Percentiles rank a stretch among this genome's conserved stretches.
Conservation (phyloP, 176 grass and related monocot genomes). For the Musa troglodytarum region DNA sequence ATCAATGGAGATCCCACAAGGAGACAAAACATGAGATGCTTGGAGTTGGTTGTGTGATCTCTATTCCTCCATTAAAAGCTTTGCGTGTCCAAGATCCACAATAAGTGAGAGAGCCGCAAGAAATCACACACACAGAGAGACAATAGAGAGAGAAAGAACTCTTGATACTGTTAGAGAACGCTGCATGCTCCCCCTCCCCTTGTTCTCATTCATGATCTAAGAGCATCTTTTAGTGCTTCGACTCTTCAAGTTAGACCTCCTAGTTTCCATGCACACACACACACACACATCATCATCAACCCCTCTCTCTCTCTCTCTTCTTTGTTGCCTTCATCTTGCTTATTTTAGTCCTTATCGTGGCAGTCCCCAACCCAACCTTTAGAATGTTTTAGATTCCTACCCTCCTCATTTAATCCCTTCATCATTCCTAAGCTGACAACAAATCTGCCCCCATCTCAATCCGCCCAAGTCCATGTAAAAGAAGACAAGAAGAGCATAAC, state of each 20-base stretch:
- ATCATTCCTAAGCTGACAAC: slow-evolving; percentile 29
- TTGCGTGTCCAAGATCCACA: slow-evolving; percentile 53
- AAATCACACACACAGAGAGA: background rate
- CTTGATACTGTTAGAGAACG: slow-evolving; percentile 5
- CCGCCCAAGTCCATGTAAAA: slow-evolving; percentile 16
- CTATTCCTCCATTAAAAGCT: slow-evolving; percentile 88
- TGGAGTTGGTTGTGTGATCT: slow-evolving; percentile 55
- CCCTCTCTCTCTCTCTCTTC: background rate
- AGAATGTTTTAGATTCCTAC: slow-evolving; percentile 93
- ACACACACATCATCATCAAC: background rate
- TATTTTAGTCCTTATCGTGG: slow-evolving; percentile 2
- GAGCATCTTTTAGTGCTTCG: slow-evolving; percentile 6
- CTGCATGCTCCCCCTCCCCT: background rate
- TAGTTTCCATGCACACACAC: slow-evolving; percentile 6
- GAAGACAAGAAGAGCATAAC: slow-evolving; percentile 13
- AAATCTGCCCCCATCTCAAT: slow-evolving; percentile 9
- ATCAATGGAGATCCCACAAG: slow-evolving; percentile 64
- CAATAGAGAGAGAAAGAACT: slow-evolving; percentile 13
- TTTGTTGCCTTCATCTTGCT: background rate
- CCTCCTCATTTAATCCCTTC: slow-evolving; percentile 30
- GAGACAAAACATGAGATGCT: slow-evolving; percentile 65
- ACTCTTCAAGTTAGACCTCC: background rate
- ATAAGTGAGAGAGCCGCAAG: slow-evolving; percentile 7
- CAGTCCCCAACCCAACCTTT: slow-evolving; percentile 35
- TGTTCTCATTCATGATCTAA: background rate